Evolutionary conservation across 805 yeast species (phyloP).

Genomic region (baker's yeast (Saccharomyces cerevisiae)): DNA sequence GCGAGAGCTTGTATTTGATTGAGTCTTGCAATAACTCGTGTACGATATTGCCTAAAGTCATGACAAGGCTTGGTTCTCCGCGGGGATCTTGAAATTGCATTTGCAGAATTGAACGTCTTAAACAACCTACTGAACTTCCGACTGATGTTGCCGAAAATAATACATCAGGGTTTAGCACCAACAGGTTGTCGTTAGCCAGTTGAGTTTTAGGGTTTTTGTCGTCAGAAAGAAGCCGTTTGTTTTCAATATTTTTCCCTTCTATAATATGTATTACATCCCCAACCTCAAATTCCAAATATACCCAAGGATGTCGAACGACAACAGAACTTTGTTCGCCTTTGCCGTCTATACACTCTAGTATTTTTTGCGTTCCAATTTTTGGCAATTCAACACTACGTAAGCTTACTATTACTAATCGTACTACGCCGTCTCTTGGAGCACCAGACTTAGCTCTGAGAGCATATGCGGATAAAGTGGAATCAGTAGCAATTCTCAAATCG

Average conservation of each 20-base stretch:
- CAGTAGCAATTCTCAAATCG: not conserved
- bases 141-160: slow-evolving; percentile 74
- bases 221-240: slow-evolving; percentile 25
- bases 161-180: slow-evolving; percentile 78
- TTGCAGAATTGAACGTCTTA: slow-evolving; percentile 58
- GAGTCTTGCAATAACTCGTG: slow-evolving; percentile 61
- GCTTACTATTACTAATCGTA: slow-evolving; percentile 23
- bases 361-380: slow-evolving; percentile 37
- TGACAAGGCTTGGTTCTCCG: slow-evolving; percentile 54
- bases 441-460: slow-evolving; percentile 34
- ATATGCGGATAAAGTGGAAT: not conserved
- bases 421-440: slow-evolving; percentile 38
- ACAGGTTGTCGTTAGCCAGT: slow-evolving; percentile 41
- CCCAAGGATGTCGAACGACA: slow-evolving; percentile 56
- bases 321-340: slow-evolving; percentile 33
- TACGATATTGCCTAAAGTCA: slow-evolving; percentile 74
- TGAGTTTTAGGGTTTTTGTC: slow-evolving; percentile 23
- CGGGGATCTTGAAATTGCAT: slow-evolving; percentile 46
- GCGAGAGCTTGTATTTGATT: slow-evolving; percentile 29
- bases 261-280: slow-evolving; percentile 59
- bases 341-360: slow-evolving; percentile 43
- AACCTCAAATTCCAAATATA: slow-evolving; percentile 37
- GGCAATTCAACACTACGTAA: slow-evolving; percentile 13
- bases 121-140: slow-evolving; percentile 67
- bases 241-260: slow-evolving; percentile 30